Evolutionary conservation across 75 land plant species (phyloP), one percentile per base, ranked within the genome.

Genomic region (Cunninghamia lanceolata): DNA sequence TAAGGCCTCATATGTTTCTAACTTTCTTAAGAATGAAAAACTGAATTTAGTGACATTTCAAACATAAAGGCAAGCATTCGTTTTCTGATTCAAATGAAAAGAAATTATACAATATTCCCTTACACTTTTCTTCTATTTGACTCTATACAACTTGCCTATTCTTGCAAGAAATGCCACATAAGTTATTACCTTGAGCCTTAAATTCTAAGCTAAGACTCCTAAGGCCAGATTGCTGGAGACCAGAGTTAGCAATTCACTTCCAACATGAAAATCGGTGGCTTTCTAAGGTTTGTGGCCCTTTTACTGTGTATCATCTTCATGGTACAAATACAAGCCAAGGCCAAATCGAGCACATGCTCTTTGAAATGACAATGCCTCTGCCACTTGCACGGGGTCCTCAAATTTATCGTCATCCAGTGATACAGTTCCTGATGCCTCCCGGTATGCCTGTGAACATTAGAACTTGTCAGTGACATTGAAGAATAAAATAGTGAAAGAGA

Each of bases 271-370:
- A 80, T 45, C 10, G 30, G 16, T 73, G 50, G 47, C 9, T 80
- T 78, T 80, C 82, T 43, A 80, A 80, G 46, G 19, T 80, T 43
- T 5, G 13, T 43, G 10, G 14, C 32, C 50, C 42, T 80, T 80
- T 45, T 88, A 70, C 68, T 71, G 88, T 10, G 85, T 54, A 84
- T 93, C 92, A 84, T 96, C 96, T 88, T 94, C 96, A 77, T 98
- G 99, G 88, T 95, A 95, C 53, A 98, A 91, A 84, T 98, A 95
- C 68, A 98, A 82, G 32, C 99, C 99, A 56, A 98, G 93, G 36
- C 99, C 99, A 88, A 98, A 96, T 13, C 99, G 89, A 16, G 99
- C 95, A 88, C 99, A 98, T 42, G 99, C 99, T 82, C 89, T 90
- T 83, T 93, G 93, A 86, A 98, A 98, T 47, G 99, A 99, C 87